Conservation (phyloP, 2,329 filamentous ascomycete genomes). For the Penicillium sp. region DNA sequence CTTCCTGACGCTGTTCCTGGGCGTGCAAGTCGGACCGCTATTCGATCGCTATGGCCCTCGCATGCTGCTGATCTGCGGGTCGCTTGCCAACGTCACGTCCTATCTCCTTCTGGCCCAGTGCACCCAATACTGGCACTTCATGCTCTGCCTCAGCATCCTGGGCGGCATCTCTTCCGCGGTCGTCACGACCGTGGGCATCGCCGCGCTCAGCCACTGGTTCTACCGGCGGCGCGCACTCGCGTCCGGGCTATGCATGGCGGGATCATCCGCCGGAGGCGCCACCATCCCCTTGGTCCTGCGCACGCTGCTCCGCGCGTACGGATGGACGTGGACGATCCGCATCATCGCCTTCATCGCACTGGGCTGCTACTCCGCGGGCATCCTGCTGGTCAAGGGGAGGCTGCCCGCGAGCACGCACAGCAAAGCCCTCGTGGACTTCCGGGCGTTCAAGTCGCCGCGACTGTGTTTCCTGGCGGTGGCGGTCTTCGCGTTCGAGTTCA, state of each 20-base stretch:
- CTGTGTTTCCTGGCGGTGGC: slow-evolving; percentile 45
- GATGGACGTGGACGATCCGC: slow-evolving; percentile 39
- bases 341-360: slow-evolving; percentile 39
- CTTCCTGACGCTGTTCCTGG: slow-evolving; percentile 47
- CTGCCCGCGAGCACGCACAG: slow-evolving; percentile 29
- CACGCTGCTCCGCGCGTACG: slow-evolving; percentile 30
- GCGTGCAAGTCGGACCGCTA: slow-evolving; percentile 50
- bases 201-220: slow-evolving; percentile 44
- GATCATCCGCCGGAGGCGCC: slow-evolving; percentile 39
- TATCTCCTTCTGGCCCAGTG: slow-evolving; percentile 51
- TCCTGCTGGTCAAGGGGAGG: slow-evolving; percentile 35
- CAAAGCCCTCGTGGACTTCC: slow-evolving; percentile 40
- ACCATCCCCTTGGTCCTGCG: slow-evolving; percentile 38
- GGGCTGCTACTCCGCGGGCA: slow-evolving; percentile 32
- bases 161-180: slow-evolving; percentile 37
- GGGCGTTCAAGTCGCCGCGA: slow-evolving; percentile 42
- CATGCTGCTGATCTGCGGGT: slow-evolving; percentile 40
- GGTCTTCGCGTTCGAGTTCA: slow-evolving; percentile 50
- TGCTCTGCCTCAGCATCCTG: slow-evolving; percentile 40
- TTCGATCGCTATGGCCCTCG: slow-evolving; percentile 50
- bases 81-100: slow-evolving; percentile 37
- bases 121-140: slow-evolving; percentile 49
- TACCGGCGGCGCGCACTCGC: slow-evolving; percentile 37
- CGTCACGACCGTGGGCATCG: slow-evolving; percentile 38
- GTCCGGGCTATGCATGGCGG: slow-evolving; percentile 42